These are phyloP conservation scores for Digitaria exilis DNA, from an alignment of 202 grass and related monocot genomes.

Conservation along the genomic window DNA sequence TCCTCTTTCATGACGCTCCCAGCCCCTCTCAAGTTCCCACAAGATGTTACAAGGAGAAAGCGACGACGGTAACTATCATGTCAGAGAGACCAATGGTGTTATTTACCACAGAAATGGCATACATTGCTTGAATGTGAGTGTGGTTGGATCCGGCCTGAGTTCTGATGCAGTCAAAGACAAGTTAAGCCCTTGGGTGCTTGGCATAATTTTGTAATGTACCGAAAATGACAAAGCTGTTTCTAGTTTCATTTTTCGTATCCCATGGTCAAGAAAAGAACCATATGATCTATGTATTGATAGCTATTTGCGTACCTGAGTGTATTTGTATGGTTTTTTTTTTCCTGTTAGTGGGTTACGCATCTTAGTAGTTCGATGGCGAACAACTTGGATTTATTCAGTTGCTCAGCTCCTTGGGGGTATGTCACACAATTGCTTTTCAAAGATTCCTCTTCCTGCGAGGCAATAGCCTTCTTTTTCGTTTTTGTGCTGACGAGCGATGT, in stretches of 20 bases:
- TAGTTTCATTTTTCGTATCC: constrained; percentile 6
- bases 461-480: too few relatives aligned
- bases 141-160: background rate
- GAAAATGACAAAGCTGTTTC: background rate
- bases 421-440: too few relatives aligned
- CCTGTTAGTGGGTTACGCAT: background rate
- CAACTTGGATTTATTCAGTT: background rate
- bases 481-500: too few relatives aligned
- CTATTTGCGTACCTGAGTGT: background rate
- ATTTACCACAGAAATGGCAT: background rate
- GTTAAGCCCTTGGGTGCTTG: background rate
- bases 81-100: background rate
- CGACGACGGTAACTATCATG: background rate
- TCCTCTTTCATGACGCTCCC: constrained; percentile 47
- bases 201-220: constrained; percentile 2
- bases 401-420: too few relatives aligned
- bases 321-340: background rate
- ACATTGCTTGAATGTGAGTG: background rate
- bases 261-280: background rate
- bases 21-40: constrained; percentile 66
- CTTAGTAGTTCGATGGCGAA: background rate
- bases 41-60: constrained; percentile 29
- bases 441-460: too few relatives aligned
- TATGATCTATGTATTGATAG: background rate
- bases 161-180: background rate